Conservation (phyloP, 306 rosid species). For the Canavalia gladiata region DNA sequence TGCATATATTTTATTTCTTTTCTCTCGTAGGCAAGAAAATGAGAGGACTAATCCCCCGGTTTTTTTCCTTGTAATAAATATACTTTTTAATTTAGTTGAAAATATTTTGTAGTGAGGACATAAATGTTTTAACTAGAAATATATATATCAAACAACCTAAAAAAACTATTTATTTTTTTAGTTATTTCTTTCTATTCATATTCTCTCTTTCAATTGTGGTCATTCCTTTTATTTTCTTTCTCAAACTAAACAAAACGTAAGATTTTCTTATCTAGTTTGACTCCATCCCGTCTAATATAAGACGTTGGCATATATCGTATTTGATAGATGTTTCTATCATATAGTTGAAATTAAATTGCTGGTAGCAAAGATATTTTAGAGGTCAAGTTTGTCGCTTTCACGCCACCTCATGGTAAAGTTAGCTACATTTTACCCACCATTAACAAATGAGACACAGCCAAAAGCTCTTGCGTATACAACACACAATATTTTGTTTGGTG, state of each 20-base stretch:
- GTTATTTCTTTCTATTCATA: too few species aligned
- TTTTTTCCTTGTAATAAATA: too few species aligned
- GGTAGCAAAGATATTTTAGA: background rate
- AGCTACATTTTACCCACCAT: background rate
- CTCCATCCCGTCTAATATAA: background rate
- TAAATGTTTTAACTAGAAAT: too few species aligned
- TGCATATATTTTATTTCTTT: too few species aligned
- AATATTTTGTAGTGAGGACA: too few species aligned
- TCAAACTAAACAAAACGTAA: background rate
- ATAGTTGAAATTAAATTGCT: background rate
- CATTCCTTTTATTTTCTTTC: too few species aligned
- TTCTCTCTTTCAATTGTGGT: too few species aligned
- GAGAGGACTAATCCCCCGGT: too few species aligned
- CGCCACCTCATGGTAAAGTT: background rate
- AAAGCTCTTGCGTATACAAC: background rate
- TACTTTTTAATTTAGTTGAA: too few species aligned
- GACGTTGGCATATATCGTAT: background rate
- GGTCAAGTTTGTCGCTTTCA: conserved; percentile 32
- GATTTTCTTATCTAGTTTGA: conserved; percentile 5
- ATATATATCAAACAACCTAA: too few species aligned
- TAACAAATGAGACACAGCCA: background rate
- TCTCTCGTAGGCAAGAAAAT: too few species aligned
- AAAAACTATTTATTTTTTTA: too few species aligned
- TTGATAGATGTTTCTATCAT: background rate
- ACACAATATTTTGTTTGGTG: background rate